phyloP scores from a whole-genome alignment of 2,329 filamentous ascomycete species.

The Lizonia empirigonia region DNA sequence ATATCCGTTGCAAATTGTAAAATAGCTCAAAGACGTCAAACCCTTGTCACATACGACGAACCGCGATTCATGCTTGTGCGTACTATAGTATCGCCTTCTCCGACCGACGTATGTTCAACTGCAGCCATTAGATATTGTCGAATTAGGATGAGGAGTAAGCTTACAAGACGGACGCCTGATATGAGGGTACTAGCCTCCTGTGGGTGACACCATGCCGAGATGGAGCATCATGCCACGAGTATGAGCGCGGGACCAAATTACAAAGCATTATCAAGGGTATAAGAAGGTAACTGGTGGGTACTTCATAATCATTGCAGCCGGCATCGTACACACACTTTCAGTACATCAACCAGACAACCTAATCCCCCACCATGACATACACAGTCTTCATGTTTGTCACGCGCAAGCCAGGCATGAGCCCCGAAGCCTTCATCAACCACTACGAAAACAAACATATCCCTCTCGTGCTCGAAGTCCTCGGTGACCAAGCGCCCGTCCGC shows the following conservation, averaged over 20 bases:
- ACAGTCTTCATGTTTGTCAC: conserved; percentile 25
- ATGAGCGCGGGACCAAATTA: background rate
- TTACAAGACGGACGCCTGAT: conserved; percentile 2
- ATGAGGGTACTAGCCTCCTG: background rate
- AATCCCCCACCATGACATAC: conserved; percentile 22
- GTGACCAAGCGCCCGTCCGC: conserved; percentile 25
- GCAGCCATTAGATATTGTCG: too few relatives aligned
- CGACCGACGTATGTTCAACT: too few relatives aligned
- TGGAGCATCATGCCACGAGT: background rate
- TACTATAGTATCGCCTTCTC: too few relatives aligned
- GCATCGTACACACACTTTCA: background rate
- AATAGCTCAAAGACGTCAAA: background rate
- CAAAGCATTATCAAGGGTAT: background rate
- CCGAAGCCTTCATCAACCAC: conserved; percentile 29
- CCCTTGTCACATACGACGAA: background rate
- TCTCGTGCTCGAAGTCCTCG: conserved; percentile 28
- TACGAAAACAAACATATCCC: conserved; percentile 32
- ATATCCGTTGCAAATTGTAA: too few relatives aligned
- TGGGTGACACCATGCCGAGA: background rate
- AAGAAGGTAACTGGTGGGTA: background rate
- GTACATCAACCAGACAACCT: background rate
- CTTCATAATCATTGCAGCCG: background rate
- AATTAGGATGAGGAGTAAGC: conserved; percentile 1
- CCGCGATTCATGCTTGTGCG: too few relatives aligned
- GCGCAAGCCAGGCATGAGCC: conserved; percentile 25